Evolutionary conservation across 164 flowering plant species (phyloP).

Genomic region (Litsea cubeba): DNA sequence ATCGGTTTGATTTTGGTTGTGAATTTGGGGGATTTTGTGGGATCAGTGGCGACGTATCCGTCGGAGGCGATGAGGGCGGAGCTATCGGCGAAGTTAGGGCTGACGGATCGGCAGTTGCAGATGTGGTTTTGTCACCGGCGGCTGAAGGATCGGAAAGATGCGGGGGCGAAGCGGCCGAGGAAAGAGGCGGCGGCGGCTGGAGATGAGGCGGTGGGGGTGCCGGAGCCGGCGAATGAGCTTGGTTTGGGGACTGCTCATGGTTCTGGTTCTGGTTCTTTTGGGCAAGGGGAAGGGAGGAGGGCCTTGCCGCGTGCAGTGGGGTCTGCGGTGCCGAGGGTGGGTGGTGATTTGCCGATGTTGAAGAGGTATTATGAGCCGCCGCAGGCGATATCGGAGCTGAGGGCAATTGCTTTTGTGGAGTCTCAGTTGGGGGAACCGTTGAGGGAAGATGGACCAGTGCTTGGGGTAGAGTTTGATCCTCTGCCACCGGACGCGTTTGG

Average conservation of each 20-base stretch:
- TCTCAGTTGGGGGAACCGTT: conserved; percentile 77
- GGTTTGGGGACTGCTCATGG: conserved; percentile 44
- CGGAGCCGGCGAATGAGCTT: conserved; percentile 26
- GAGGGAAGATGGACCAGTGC: conserved; percentile 86
- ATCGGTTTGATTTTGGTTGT: conserved; percentile 4
- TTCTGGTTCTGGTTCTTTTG: conserved; percentile 46
- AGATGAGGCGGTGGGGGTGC: conserved; percentile 17
- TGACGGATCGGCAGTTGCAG: conserved; percentile 88
- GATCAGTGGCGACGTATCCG: conserved; percentile 66
- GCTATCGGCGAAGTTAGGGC: conserved; percentile 57
- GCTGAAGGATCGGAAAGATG: conserved; percentile 66
- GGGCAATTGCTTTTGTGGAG: conserved; percentile 80
- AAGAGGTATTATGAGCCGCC: conserved; percentile 61
- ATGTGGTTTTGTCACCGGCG: conserved; percentile 98
- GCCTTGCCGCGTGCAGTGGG: conserved; percentile 29
- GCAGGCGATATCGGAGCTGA: conserved; percentile 43
- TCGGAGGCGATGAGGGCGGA: conserved; percentile 67
- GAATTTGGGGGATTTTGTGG: background rate
- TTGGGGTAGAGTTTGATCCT: conserved; percentile 91
- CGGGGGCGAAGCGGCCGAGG: conserved; percentile 35
- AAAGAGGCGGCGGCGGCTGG: conserved; percentile 30
- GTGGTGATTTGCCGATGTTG: conserved; percentile 32
- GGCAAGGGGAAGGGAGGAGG: conserved; percentile 31
- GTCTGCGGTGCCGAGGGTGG: conserved; percentile 37
- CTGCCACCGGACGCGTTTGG: conserved; percentile 95